phyloP scores from a whole-genome alignment of 1,284 basidiomycete genomes.

The Cutaneotrichosporon sp. region DNA sequence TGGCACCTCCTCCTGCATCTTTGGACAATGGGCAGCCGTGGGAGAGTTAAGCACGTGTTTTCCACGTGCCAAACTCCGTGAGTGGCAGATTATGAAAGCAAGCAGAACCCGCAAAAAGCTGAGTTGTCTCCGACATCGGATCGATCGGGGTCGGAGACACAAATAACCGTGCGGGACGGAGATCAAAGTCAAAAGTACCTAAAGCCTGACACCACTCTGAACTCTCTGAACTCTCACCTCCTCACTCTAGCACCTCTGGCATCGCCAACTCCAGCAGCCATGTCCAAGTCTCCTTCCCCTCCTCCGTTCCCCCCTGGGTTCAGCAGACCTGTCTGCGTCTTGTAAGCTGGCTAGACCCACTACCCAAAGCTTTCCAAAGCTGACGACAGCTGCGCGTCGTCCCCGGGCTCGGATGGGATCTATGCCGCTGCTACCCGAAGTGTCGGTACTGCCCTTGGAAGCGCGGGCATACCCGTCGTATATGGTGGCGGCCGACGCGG shows the following conservation, averaged over 20 bases:
- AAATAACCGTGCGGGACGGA: too few species aligned
- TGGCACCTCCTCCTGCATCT: neutral
- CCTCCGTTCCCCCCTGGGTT: conserved; percentile 25
- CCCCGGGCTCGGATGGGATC: conserved; percentile 58
- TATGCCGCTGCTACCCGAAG: conserved; percentile 68
- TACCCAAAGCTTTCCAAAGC: neutral
- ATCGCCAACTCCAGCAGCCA: neutral
- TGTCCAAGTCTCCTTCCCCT: neutral
- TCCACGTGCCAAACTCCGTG: too few species aligned
- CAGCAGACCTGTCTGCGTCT: conserved; percentile 45
- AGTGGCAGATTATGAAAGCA: too few species aligned
- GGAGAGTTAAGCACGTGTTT: too few species aligned
- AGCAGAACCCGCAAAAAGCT: too few species aligned
- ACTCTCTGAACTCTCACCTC: too few species aligned
- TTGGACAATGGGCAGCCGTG: neutral
- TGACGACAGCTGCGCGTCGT: conserved; percentile 60
- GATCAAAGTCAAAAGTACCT: too few species aligned
- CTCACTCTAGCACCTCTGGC: too few species aligned
- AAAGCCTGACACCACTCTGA: too few species aligned
- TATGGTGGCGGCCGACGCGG: conserved; percentile 82
- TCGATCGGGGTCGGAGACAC: too few species aligned
- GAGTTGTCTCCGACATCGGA: too few species aligned
- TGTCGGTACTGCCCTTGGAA: conserved; percentile 67
- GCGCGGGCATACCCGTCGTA: conserved; percentile 61
- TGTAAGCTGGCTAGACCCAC: too few species aligned